Evolutionary conservation across 768 basidiomycete species (phyloP), one percentile per base, ranked within the genome.

Genomic region (Leccinum uliginosum): DNA sequence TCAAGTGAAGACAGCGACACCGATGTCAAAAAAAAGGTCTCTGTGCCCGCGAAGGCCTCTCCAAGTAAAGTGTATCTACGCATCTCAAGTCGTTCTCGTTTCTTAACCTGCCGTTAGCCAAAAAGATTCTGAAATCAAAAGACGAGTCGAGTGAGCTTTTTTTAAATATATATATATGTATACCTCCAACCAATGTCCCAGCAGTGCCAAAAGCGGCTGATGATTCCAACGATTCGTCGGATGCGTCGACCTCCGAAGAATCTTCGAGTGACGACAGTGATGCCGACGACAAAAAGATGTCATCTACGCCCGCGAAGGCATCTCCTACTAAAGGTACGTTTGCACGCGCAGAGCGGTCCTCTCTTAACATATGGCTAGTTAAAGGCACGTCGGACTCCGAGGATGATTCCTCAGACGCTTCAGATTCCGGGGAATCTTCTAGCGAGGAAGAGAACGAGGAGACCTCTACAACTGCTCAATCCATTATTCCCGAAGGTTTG

Each of bases 391-490:
- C 38, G 3, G 44, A 53, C 24, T 32, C 62, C 8, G 24, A 45
- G 10, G 44, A 47, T 32, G 40, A 53, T 26, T 45, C 50, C 14
- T 63, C 62, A 10, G 47, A 52, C 27, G 44, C 17, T 10, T 62
- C 58, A 17, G 53, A 50, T 24, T 65, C 64, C 12, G 55, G 56
- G 9, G 40, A 45, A 21, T 59, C 64, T 1, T 65, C 65, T 1
- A 45, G 51, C 35, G 48, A 57, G 3, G 64, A 58, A 1, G 61
- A 51, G 9, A 48, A 46, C 2, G 53, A 54, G 3, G 30, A 58
- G 6, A 14, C 45, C 29, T 34, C 63, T 12, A 10, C 34, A 24
- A 17, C 86, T 83, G 77, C 72, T n/a, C 80, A 83, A 58, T 70
- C 73, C 8, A 63, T 73, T 46, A 62, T 74, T 55, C 70, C 73